Conservation (phyloP, 495 filamentous ascomycete genomes). For the Recurvomyces mirabilis region DNA sequence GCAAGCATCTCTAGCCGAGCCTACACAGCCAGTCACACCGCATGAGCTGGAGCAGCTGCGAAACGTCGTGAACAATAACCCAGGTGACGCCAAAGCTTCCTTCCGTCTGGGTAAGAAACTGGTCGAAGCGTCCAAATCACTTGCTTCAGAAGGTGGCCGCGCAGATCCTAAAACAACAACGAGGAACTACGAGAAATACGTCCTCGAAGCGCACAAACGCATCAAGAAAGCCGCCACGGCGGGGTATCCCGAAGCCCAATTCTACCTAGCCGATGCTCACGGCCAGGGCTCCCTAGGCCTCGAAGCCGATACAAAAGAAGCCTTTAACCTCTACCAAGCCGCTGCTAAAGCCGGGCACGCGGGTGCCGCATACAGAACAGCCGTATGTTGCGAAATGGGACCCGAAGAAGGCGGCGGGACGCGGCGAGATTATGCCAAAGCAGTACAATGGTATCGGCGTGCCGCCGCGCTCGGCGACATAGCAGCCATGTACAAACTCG, state of each 20-base stretch:
- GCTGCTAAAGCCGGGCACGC: constrained; percentile 82
- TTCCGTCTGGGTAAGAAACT: constrained; percentile 72
- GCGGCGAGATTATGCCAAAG: constrained; percentile 77
- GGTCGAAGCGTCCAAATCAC: constrained; percentile 68
- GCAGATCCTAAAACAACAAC: constrained; percentile 64
- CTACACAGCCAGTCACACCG: constrained; percentile 50
- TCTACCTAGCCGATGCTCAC: constrained; percentile 83
- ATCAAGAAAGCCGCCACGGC: constrained; percentile 68
- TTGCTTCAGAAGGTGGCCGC: constrained; percentile 55
- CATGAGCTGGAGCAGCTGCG: constrained; percentile 68
- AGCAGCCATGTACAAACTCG: constrained; percentile 95
- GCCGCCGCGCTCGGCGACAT: constrained; percentile 82
- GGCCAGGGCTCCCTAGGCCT: constrained; percentile 62
- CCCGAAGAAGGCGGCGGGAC: constrained; percentile 87
- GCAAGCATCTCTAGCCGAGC: constrained; percentile 2
- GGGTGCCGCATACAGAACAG: constrained; percentile 81
- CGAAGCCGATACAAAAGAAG: constrained; percentile 73
- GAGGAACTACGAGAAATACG: constrained; percentile 72
- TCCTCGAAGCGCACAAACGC: constrained; percentile 76
- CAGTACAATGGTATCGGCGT: constrained; percentile 95
- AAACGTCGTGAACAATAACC: constrained; percentile 51
- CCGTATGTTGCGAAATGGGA: constrained; percentile 96
- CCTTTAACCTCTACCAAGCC: constrained; percentile 84
- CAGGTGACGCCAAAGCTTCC: constrained; percentile 57
- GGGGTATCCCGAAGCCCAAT: constrained; percentile 74